phyloP scores from a whole-genome alignment of 305 asterid genomes.

The Fraxinus albicans region DNA sequence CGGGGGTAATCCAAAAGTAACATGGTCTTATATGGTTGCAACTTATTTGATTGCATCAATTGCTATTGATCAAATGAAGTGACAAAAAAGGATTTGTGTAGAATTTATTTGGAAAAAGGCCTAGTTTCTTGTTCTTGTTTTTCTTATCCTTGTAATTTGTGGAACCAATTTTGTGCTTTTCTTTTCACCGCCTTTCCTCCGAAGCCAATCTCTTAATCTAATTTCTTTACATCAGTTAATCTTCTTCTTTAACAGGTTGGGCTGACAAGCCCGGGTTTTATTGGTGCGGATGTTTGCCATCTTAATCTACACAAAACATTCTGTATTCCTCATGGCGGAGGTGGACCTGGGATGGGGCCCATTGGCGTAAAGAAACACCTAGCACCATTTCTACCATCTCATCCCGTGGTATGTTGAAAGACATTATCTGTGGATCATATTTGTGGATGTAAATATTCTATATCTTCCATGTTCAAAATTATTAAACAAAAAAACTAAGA shows the following conservation, averaged over 20 bases:
- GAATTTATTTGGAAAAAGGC: background rate
- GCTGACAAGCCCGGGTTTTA: constrained; percentile 74
- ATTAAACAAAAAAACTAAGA: background rate
- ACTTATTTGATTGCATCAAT: background rate
- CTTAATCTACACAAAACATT: constrained; percentile 60
- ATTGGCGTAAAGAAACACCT: constrained; percentile 95
- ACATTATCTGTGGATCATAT: background rate
- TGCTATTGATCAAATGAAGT: background rate
- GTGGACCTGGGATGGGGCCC: constrained; percentile 99
- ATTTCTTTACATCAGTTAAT: background rate
- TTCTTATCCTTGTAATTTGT: background rate
- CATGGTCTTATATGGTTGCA: background rate
- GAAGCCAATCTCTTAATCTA: background rate
- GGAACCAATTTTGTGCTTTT: background rate
- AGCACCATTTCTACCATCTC: constrained; percentile 65
- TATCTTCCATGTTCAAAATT: background rate
- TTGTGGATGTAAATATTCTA: background rate
- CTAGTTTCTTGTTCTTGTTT: background rate
- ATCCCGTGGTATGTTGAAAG: constrained; percentile 58
- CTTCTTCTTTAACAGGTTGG: constrained; percentile 61
- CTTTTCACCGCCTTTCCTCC: background rate
- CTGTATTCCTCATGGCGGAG: constrained; percentile 76
- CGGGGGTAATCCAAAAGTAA: background rate
- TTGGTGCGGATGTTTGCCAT: constrained; percentile 63
- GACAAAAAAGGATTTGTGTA: background rate